These are phyloP conservation scores for Chlamydomonas sphaeroides DNA, from an alignment of 139 green algal species.

Conservation along the genomic window DNA sequence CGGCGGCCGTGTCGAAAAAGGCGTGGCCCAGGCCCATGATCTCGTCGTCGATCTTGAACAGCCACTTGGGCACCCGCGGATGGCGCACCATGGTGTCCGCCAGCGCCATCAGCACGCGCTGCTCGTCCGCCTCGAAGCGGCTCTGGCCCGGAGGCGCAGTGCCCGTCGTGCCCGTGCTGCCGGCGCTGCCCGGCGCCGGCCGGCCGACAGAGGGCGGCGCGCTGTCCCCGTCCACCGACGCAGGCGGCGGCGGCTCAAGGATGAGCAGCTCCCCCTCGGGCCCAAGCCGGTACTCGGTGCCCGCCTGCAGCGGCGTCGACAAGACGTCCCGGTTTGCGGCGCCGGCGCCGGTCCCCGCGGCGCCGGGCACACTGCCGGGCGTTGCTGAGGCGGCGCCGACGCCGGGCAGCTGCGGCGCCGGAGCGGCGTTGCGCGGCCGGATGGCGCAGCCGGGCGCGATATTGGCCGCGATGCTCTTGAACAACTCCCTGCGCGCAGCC, in stretches of 20 bases:
- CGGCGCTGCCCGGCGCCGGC: no score
- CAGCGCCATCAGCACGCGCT: conserved; percentile 35
- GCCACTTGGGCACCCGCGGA: conserved; percentile 53
- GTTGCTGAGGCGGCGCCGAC: not conserved
- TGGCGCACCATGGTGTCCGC: conserved; percentile 51
- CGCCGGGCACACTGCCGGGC: not conserved
- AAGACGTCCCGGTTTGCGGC: not conserved
- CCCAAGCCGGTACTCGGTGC: conserved; percentile 10
- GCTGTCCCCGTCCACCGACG: not conserved
- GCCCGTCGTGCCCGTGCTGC: not conserved
- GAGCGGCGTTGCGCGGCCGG: not conserved
- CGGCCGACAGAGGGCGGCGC: not conserved
- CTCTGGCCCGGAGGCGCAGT: not conserved
- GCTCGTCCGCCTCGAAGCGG: conserved; percentile 45
- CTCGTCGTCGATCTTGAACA: conserved; percentile 75
- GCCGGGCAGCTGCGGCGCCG: not conserved
- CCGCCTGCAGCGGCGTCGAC: conserved; percentile 2
- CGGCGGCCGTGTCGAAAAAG: conserved; percentile 48
- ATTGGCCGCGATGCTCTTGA: conserved; percentile 53
- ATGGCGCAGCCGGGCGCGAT: conserved; percentile 49
- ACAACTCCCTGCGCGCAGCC: conserved; percentile 37
- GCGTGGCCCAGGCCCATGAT: conserved; percentile 56
- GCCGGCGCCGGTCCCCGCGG: not conserved
- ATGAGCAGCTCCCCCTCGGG: conserved; percentile 31
- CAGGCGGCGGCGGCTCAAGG: not conserved